Evolutionary conservation across 2,329 filamentous ascomycete species (phyloP).

Genomic region (Colletotrichum ledebouriae): DNA sequence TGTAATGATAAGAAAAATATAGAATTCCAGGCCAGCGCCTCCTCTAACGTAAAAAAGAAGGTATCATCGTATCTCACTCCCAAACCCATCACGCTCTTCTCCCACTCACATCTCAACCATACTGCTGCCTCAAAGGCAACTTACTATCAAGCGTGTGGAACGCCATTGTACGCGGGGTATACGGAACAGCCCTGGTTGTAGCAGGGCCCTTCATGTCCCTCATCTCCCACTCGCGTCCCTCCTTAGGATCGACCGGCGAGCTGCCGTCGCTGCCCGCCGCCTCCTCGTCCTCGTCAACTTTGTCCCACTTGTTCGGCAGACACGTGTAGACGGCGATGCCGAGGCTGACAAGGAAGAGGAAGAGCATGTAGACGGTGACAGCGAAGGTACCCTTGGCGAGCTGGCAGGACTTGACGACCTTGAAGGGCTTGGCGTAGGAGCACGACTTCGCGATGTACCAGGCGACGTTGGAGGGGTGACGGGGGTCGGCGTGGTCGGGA

Average conservation of each 20-base stretch:
- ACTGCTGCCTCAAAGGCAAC: slow-evolving; percentile 62
- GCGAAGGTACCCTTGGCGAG: slow-evolving; percentile 78
- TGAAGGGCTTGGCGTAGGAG: slow-evolving; percentile 67
- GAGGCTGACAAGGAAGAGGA: slow-evolving; percentile 71
- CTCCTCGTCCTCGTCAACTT: slow-evolving; percentile 57
- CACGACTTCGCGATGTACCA: slow-evolving; percentile 85
- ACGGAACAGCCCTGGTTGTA: slow-evolving; percentile 60
- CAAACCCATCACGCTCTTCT: too few species aligned
- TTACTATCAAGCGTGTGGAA: slow-evolving; percentile 74
- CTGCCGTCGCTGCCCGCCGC: slow-evolving; percentile 48
- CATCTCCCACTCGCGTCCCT: slow-evolving; percentile 70
- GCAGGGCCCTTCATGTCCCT: slow-evolving; percentile 59
- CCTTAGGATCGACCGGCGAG: slow-evolving; percentile 49
- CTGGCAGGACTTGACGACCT: slow-evolving; percentile 70
- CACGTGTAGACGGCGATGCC: slow-evolving; percentile 70
- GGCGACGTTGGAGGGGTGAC: slow-evolving; percentile 71
- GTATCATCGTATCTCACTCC: neutral
- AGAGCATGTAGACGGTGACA: slow-evolving; percentile 74
- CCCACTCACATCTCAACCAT: slow-evolving; percentile 22
- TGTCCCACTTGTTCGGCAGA: slow-evolving; percentile 68
- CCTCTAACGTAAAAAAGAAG: neutral
- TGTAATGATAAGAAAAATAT: neutral
- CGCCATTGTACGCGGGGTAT: slow-evolving; percentile 76
- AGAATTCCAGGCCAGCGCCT: neutral
- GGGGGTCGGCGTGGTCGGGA: slow-evolving; percentile 77